Conservation (phyloP, 2,329 filamentous ascomycete genomes). For the Apiospora kogelbergensis region DNA sequence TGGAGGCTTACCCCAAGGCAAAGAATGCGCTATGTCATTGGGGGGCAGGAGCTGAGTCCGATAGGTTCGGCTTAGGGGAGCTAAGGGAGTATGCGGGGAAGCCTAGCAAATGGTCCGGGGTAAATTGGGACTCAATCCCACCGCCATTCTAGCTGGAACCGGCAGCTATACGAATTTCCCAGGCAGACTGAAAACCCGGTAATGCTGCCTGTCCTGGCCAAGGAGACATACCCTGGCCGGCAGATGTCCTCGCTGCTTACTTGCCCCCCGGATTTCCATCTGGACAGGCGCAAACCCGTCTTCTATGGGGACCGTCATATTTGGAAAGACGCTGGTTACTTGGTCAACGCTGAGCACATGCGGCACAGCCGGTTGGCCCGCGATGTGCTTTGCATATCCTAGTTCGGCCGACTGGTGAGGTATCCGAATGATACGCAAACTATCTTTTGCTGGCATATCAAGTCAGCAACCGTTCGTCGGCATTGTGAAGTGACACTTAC, state of each 20-base stretch:
- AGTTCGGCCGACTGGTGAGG: slow-evolving; percentile 38
- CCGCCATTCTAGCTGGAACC: background rate
- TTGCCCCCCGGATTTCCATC: slow-evolving; percentile 52
- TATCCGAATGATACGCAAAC: slow-evolving; percentile 32
- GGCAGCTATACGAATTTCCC: slow-evolving; percentile 20
- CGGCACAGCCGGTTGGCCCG: slow-evolving; percentile 17
- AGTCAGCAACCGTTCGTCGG: background rate
- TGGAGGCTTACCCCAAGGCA: background rate
- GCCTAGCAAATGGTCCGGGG: background rate
- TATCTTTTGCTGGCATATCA: slow-evolving; percentile 15
- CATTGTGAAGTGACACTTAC: slow-evolving; percentile 26
- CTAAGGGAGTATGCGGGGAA: background rate
- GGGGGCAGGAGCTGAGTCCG: background rate
- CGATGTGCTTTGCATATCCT: slow-evolving; percentile 35
- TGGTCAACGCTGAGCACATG: slow-evolving; percentile 32
- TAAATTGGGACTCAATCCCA: background rate
- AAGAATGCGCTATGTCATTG: background rate
- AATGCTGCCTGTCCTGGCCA: slow-evolving; percentile 45
- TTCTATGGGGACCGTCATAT: slow-evolving; percentile 27
- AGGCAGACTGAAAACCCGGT: slow-evolving; percentile 48
- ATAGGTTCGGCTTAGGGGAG: background rate
- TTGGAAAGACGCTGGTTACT: slow-evolving; percentile 27
- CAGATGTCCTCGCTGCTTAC: slow-evolving; percentile 43
- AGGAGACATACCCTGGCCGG: slow-evolving; percentile 52
- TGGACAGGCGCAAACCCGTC: slow-evolving; percentile 40